Evolutionary conservation across 305 asterid species (phyloP).

Genomic region (Stenogyne calaminthoides): DNA sequence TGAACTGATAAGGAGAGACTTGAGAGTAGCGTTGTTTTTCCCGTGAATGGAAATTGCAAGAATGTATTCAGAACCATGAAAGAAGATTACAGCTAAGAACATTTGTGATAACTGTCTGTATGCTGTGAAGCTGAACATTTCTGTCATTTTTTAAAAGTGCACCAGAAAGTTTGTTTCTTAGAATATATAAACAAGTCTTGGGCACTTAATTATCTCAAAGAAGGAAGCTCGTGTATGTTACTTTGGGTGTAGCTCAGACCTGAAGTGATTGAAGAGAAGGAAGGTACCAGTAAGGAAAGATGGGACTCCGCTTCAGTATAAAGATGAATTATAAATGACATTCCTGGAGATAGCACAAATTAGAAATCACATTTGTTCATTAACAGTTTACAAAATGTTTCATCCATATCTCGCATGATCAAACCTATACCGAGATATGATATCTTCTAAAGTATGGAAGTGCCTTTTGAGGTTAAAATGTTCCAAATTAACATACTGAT

Average conservation of each 20-base stretch:
- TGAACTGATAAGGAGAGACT: conserved; percentile 73
- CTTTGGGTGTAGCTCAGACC: conserved; percentile 40
- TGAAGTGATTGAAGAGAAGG: conserved; percentile 37
- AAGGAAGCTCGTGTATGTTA: conserved; percentile 9
- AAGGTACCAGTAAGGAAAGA: conserved; percentile 37
- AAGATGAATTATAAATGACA: conserved; percentile 37
- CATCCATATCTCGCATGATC: background rate
- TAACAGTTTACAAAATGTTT: background rate
- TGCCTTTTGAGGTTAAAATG: background rate
- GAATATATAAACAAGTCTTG: conserved; percentile 26
- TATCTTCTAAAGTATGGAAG: background rate
- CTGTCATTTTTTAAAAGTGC: conserved; percentile 57
- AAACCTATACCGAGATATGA: background rate
- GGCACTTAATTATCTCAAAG: conserved; percentile 27
- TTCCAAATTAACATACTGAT: background rate
- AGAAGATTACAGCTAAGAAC: conserved; percentile 63
- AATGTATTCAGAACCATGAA: conserved; percentile 70
- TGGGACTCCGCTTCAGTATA: conserved; percentile 35
- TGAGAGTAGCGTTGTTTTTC: conserved; percentile 54
- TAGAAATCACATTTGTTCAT: conserved; percentile 9
- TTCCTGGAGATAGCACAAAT: conserved; percentile 39
- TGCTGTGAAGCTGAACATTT: conserved; percentile 55
- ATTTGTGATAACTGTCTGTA: conserved; percentile 66
- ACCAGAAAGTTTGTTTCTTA: conserved; percentile 34
- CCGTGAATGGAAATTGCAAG: conserved; percentile 76